Percentiles rank a stretch among this genome's conserved stretches.
These are phyloP conservation scores for Chlorella sorokiniana DNA, from an alignment of 139 green algal species.

Conservation along the genomic window DNA sequence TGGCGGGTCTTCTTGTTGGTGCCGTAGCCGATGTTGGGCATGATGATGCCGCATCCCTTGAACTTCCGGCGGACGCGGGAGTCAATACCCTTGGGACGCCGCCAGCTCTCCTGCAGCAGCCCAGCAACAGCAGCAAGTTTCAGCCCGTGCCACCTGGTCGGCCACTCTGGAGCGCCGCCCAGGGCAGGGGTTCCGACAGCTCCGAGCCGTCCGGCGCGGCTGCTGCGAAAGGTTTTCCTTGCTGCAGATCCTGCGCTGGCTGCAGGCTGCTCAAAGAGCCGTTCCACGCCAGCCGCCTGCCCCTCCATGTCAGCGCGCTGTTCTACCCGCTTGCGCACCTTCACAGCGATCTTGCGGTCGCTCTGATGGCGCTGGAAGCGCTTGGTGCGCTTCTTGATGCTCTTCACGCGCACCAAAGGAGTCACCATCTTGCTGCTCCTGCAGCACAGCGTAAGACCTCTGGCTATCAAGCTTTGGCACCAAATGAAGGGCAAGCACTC, in stretches of 20 bases:
- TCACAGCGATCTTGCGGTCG: conserved; percentile 84
- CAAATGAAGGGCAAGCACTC: no score
- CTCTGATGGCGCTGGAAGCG: conserved; percentile 91
- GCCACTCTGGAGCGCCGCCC: no score
- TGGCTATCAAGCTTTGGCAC: neutral
- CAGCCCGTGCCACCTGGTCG: no score
- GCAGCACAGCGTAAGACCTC: neutral
- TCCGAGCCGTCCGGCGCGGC: no score
- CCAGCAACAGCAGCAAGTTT: neutral
- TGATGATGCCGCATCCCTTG: conserved; percentile 86
- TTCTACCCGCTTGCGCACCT: no score
- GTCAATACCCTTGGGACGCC: conserved; percentile 98
- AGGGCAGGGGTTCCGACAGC: no score
- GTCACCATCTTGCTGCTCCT: conserved; percentile 78
- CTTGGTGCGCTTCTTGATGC: conserved; percentile 86
- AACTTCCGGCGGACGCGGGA: conserved; percentile 94
- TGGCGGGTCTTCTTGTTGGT: conserved; percentile 95
- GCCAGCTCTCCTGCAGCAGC: conserved; percentile 81
- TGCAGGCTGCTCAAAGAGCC: no score
- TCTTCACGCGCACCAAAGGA: conserved; percentile 84
- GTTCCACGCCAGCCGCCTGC: no score
- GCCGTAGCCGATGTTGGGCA: conserved; percentile 98
- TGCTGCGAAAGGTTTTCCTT: no score
- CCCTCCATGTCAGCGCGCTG: no score
- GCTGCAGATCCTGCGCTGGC: no score